Evolutionary conservation across 177 flowering plant species (phyloP).

Genomic region (Vitis hybrid): DNA sequence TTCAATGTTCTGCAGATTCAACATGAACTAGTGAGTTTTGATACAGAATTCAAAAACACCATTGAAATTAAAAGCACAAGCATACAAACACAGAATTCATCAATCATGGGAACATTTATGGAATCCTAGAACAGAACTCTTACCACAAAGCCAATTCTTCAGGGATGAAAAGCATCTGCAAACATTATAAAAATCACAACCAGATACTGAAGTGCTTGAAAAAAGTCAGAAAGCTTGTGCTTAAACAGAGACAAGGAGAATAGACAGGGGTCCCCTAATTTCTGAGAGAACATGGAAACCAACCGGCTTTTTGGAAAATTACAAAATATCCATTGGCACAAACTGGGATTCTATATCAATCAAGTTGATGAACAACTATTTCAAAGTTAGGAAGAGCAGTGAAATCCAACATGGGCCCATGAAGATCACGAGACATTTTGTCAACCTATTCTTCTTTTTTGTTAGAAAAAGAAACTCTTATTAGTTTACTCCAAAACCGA

Average conservation of each 20-base stretch:
- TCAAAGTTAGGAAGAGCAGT: slow-evolving; percentile 21
- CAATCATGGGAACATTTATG: too few relatives aligned
- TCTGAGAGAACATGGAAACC: neutral
- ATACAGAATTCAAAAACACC: neutral
- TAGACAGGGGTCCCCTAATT: neutral
- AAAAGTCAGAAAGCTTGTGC: neutral
- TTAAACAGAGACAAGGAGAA: neutral
- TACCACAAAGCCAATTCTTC: too few relatives aligned
- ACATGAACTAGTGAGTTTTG: neutral
- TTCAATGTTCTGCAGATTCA: slow-evolving; percentile 37
- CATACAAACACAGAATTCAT: too few relatives aligned
- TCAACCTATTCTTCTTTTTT: slow-evolving; percentile 4
- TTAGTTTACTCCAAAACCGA: neutral
- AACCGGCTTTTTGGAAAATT: neutral
- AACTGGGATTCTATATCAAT: neutral
- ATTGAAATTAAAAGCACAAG: too few relatives aligned
- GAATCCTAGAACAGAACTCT: neutral
- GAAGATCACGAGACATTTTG: slow-evolving; percentile 8
- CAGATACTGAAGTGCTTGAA: too few relatives aligned
- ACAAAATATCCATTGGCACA: neutral
- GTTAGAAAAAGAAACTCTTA: neutral
- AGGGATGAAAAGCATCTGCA: too few relatives aligned
- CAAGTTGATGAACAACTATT: slow-evolving; percentile 6
- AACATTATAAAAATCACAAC: too few relatives aligned
- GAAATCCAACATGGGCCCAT: slow-evolving; percentile 13